phyloP scores from a whole-genome alignment of 108 stramenopile genomes.

The Bacterosira constricta region DNA sequence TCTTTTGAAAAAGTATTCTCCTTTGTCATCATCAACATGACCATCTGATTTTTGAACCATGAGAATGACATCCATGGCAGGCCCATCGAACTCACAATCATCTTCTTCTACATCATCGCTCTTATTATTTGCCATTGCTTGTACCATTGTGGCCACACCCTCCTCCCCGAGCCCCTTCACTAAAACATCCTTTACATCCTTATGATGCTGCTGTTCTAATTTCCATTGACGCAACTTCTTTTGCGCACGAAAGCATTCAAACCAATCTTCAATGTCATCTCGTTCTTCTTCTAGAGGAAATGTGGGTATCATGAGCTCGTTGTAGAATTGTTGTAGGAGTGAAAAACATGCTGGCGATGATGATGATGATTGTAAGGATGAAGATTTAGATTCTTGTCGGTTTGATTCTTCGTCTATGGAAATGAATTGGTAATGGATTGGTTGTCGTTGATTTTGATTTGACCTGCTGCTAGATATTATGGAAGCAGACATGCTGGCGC shows the following conservation, averaged over 20 bases:
- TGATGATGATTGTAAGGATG: not conserved
- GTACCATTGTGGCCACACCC: too few relatives aligned
- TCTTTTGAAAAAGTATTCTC: too few relatives aligned
- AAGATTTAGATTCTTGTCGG: not conserved
- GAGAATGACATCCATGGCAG: conserved; percentile 57
- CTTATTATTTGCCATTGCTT: not conserved
- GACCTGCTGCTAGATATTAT: too few relatives aligned
- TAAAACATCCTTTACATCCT: too few relatives aligned
- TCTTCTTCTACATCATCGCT: conserved; percentile 6
- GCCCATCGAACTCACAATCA: conserved; percentile 13
- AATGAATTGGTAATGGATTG: conserved; percentile 9
- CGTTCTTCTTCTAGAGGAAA: conserved; percentile 64
- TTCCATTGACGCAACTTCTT: conserved; percentile 19
- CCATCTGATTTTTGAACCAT: conserved; percentile 23
- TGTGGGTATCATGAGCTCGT: conserved; percentile 59
- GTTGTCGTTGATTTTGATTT: too few relatives aligned
- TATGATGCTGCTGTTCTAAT: not conserved
- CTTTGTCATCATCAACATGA: conserved; percentile 8
- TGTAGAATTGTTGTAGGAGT: conserved; percentile 49
- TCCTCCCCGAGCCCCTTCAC: too few relatives aligned
- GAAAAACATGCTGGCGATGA: conserved; percentile 24
- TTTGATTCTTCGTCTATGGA: conserved; percentile 42
- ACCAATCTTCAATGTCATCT: conserved; percentile 62
- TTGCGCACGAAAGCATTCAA: conserved; percentile 52
- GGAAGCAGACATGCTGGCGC: too few relatives aligned